Evolutionary conservation across 495 filamentous ascomycete species (phyloP).

Genomic region (Penicillium silybi): DNA sequence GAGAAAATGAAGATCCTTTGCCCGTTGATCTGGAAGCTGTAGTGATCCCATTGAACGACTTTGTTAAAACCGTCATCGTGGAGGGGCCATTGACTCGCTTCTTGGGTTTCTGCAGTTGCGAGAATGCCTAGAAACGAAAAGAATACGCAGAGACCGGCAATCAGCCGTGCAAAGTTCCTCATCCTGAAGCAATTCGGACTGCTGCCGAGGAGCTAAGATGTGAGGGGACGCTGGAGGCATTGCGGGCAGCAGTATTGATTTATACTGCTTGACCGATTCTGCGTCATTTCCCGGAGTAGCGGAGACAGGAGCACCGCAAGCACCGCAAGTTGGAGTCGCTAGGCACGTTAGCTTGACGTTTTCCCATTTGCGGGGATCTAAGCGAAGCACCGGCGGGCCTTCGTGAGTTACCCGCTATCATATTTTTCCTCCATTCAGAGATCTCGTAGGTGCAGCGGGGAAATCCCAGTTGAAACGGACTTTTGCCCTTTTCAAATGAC

Average conservation of each 20-base stretch:
- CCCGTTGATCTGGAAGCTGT: slow-evolving; percentile 54
- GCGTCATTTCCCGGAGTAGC: background rate
- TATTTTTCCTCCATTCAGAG: slow-evolving; percentile 26
- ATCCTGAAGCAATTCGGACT: slow-evolving; percentile 8
- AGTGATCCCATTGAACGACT: slow-evolving; percentile 54
- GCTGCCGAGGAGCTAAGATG: background rate
- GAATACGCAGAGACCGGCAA: slow-evolving; percentile 11
- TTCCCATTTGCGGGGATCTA: background rate
- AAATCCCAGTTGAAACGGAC: background rate
- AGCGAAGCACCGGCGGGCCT: slow-evolving; percentile 8
- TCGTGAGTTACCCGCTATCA: background rate
- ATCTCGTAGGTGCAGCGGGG: background rate
- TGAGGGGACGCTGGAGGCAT: background rate
- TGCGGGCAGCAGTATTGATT: background rate
- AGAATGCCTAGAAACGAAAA: slow-evolving; percentile 17
- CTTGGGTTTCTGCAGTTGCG: slow-evolving; percentile 15
- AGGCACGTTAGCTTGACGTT: background rate
- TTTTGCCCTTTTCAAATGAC: background rate
- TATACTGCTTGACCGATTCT: background rate
- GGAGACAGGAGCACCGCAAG: too few species aligned
- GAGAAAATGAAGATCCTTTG: slow-evolving; percentile 57
- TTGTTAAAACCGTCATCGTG: slow-evolving; percentile 49
- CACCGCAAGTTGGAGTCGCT: background rate
- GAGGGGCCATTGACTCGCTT: slow-evolving; percentile 39
- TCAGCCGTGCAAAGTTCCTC: slow-evolving; percentile 8